Percentiles rank a stretch among this genome's conserved stretches.
Evolutionary conservation across 768 basidiomycete species (phyloP).

Genomic region (Sporobolomyces pararoseus): DNA sequence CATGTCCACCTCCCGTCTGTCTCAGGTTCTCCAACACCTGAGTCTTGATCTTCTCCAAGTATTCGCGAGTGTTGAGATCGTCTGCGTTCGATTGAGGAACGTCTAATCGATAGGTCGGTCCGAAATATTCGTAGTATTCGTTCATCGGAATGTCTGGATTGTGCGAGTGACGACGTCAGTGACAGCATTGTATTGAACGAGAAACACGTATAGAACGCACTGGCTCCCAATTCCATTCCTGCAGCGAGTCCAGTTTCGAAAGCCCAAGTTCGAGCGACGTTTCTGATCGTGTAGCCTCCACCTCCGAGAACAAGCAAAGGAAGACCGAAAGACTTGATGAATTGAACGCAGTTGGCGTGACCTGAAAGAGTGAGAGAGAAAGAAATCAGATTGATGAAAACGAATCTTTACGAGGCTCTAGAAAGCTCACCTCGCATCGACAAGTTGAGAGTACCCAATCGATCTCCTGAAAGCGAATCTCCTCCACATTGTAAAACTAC

Average conservation of each 20-base stretch:
- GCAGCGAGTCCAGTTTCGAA: conserved; percentile 98
- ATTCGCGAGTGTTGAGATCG: conserved; percentile 87
- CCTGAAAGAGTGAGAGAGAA: conserved; percentile 54
- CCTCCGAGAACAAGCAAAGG: conserved; percentile 92
- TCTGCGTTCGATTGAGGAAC: conserved; percentile 92
- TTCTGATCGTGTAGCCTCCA: conserved; percentile 97
- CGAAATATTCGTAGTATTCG: conserved; percentile 99
- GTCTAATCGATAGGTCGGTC: conserved; percentile 92
- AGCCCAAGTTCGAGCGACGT: conserved; percentile 94
- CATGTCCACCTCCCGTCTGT: conserved; percentile 64
- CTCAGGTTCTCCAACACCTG: conserved; percentile 89
- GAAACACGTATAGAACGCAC: conserved; percentile 52
- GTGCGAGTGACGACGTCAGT: background rate
- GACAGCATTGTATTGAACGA: background rate
- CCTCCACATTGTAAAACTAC: conserved; percentile 97
- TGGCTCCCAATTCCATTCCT: conserved; percentile 81
- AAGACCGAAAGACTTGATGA: conserved; percentile 92
- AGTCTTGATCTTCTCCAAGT: conserved; percentile 84
- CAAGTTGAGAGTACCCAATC: conserved; percentile 89
- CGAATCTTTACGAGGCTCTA: no score
- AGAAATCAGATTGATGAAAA: background rate
- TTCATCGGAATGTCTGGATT: conserved; percentile 86
- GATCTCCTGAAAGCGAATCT: conserved; percentile 93
- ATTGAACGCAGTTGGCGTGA: conserved; percentile 94
- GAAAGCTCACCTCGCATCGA: conserved; percentile 74